These are phyloP conservation scores for Solanum lignicaule DNA, from an alignment of 257 asterid genomes.

Conservation along the genomic window DNA sequence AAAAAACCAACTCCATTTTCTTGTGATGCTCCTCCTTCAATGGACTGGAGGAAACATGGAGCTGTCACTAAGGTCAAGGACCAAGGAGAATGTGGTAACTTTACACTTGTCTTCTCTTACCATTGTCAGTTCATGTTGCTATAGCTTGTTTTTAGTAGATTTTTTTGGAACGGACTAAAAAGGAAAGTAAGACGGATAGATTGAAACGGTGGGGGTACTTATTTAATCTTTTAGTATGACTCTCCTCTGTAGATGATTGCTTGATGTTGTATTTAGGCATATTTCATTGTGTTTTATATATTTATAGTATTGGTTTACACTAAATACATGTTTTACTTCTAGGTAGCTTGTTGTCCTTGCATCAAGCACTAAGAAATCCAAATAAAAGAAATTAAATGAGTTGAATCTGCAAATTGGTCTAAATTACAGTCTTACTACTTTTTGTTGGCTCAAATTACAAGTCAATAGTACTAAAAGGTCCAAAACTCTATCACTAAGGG, in stretches of 20 bases:
- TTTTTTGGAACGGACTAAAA: not conserved
- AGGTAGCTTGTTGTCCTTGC: not conserved
- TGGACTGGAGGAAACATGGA: slow-evolving; percentile 30
- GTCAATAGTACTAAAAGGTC: not conserved
- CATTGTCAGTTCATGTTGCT: not conserved
- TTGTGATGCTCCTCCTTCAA: slow-evolving; percentile 13
- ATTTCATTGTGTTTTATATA: not conserved
- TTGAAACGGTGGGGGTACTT: not conserved
- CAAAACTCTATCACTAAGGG: not conserved
- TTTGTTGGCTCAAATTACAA: not conserved
- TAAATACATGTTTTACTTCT: not conserved
- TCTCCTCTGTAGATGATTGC: not conserved
- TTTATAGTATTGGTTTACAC: not conserved
- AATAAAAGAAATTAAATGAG: not conserved
- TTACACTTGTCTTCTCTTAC: not conserved
- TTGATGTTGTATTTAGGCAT: not conserved
- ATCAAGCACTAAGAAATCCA: not conserved
- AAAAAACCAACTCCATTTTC: not conserved
- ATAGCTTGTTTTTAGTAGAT: not conserved
- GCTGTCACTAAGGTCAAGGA: slow-evolving; percentile 22
- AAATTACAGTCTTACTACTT: not conserved
- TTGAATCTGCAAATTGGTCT: not conserved
- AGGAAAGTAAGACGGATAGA: not conserved
- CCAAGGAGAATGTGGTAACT: slow-evolving; percentile 18
- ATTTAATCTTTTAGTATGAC: not conserved